phyloP scores from a whole-genome alignment of 2,329 filamentous ascomycete genomes.

The Metarhizium guizhouense region DNA sequence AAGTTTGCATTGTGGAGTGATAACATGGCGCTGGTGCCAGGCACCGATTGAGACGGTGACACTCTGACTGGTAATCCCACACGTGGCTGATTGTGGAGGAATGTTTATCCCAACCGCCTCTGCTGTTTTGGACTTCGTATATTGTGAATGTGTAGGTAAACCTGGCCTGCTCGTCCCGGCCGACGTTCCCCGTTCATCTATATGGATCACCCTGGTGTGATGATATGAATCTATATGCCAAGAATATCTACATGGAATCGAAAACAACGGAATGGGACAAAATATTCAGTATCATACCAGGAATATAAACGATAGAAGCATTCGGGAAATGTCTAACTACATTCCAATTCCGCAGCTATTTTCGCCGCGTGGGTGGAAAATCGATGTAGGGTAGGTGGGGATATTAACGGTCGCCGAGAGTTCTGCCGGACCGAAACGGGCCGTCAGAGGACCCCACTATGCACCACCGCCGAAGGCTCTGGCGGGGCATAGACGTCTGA shows the following conservation, averaged over 20 bases:
- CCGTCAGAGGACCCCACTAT: constrained; percentile 1
- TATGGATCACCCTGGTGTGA: too few relatives aligned
- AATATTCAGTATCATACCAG: too few relatives aligned
- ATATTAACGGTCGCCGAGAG: neutral
- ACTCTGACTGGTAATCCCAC: neutral
- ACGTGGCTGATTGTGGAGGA: neutral
- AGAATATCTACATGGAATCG: neutral
- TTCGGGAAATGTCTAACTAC: too few relatives aligned
- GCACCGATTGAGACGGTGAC: neutral
- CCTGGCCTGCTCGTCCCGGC: too few relatives aligned
- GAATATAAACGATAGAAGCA: too few relatives aligned
- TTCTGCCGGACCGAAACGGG: constrained; percentile 1
- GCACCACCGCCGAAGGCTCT: neutral
- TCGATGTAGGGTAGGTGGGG: neutral
- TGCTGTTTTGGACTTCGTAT: neutral
- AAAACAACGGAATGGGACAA: neutral
- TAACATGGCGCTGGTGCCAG: neutral
- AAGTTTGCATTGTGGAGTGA: neutral
- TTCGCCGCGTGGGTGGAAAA: neutral
- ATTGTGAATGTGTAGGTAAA: neutral
- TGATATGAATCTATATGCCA: too few relatives aligned
- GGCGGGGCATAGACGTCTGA: neutral
- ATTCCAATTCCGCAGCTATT: neutral
- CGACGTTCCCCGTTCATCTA: too few relatives aligned
- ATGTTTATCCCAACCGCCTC: neutral